phyloP scores from a whole-genome alignment of 805 yeast genomes.

The Metschnikowia picachoensis region DNA sequence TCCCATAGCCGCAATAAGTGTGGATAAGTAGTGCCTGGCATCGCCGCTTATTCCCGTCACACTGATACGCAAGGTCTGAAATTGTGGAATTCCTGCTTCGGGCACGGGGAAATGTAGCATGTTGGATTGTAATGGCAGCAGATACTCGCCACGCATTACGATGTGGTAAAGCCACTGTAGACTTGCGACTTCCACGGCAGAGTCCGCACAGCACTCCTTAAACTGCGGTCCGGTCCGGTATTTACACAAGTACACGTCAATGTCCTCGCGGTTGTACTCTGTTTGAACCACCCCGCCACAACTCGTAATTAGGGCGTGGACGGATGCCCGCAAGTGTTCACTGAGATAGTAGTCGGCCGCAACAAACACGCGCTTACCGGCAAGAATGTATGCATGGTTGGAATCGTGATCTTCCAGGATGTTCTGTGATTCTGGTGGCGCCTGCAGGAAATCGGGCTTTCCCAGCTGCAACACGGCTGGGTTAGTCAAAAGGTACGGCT shows the following conservation, averaged over 20 bases:
- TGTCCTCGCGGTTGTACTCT: slow-evolving; percentile 15
- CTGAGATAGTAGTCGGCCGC: slow-evolving; percentile 56
- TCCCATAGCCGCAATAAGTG: slow-evolving; percentile 63
- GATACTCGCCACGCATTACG: slow-evolving; percentile 52
- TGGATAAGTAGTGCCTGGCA: slow-evolving; percentile 68
- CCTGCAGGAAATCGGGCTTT: slow-evolving; percentile 11
- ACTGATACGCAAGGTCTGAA: slow-evolving; percentile 54
- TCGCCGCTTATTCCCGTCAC: slow-evolving; percentile 85
- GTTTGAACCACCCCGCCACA: slow-evolving; percentile 52
- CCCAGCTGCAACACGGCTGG: slow-evolving; percentile 21
- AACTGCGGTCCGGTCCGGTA: slow-evolving; percentile 59
- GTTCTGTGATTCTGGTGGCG: too few relatives aligned
- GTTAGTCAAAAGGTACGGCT: slow-evolving; percentile 43
- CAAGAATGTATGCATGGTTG: slow-evolving; percentile 27
- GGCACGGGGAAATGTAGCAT: slow-evolving; percentile 72
- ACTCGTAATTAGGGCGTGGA: slow-evolving; percentile 42
- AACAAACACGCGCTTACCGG: slow-evolving; percentile 46
- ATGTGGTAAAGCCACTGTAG: slow-evolving; percentile 73
- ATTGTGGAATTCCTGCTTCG: slow-evolving; percentile 46
- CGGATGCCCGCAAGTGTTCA: slow-evolving; percentile 33
- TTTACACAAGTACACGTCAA: slow-evolving; percentile 54
- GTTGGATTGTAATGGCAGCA: slow-evolving; percentile 47
- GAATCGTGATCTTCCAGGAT: neutral
- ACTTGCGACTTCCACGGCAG: slow-evolving; percentile 53
- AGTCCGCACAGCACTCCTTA: slow-evolving; percentile 37